These are phyloP conservation scores for Backusella circina DNA, from an alignment of 192 early-diverging fungal species.

Conservation along the genomic window DNA sequence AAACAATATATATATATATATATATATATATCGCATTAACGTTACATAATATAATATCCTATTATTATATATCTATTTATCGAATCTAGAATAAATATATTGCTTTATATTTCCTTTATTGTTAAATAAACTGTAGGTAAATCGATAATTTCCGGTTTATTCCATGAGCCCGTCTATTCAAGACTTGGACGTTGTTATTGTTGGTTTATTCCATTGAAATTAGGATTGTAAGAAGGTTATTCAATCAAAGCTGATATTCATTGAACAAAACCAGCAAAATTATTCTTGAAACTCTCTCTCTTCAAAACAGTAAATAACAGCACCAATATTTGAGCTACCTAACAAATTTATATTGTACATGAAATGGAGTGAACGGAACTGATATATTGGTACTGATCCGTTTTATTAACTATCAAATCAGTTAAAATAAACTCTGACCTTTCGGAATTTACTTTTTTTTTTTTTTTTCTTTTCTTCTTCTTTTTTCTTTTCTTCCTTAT, in stretches of 20 bases:
- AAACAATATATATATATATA: not conserved
- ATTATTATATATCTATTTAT: not conserved
- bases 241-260: not conserved
- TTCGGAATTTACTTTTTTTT: not conserved
- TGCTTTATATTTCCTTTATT: not conserved
- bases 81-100: not conserved
- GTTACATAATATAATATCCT: not conserved
- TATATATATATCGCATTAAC: not conserved
- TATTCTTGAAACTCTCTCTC: not conserved
- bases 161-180: not conserved
- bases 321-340: not conserved
- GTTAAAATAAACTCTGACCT: not conserved
- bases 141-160: not conserved
- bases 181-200: not conserved
- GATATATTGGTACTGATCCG: not conserved
- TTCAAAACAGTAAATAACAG: not conserved
- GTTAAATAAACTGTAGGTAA: not conserved
- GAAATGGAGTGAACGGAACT: not conserved
- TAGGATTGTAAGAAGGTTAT: not conserved
- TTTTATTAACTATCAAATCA: not conserved
- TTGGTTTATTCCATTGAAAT: not conserved
- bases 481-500: not conserved
- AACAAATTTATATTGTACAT: not conserved
- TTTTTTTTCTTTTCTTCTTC: not conserved
- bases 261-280: not conserved